These are phyloP conservation scores for Cryphonectria japonica DNA, from an alignment of 2,329 filamentous ascomycete species.

Conservation along the genomic window DNA sequence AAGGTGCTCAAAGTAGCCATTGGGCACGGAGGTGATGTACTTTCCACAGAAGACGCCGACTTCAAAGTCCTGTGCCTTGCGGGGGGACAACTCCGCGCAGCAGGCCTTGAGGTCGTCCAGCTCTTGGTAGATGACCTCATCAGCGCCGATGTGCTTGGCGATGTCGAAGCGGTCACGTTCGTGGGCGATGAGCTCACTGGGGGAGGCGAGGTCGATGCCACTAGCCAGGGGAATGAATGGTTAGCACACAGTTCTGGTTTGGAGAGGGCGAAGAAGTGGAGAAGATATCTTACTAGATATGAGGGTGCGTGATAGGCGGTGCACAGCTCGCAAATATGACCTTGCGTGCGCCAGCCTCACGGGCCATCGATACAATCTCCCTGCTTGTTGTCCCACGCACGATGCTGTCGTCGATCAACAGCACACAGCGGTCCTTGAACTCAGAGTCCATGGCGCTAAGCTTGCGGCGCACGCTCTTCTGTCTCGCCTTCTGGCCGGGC, in stretches of 20 bases:
- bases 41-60: slow-evolving; percentile 89
- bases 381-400: slow-evolving; percentile 83
- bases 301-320: slow-evolving; percentile 81
- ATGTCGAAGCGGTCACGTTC: slow-evolving; percentile 46
- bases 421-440: slow-evolving; percentile 78
- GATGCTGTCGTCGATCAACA: slow-evolving; percentile 88
- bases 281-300: slow-evolving; percentile 71
- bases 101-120: slow-evolving; percentile 80
- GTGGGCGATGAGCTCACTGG: slow-evolving; percentile 46
- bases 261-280: too few species aligned
- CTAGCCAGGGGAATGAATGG: background rate
- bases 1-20: slow-evolving; percentile 81
- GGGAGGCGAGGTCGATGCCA: slow-evolving; percentile 25
- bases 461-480: slow-evolving; percentile 88
- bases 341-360: slow-evolving; percentile 79
- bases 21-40: slow-evolving; percentile 80
- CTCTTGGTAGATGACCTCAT: slow-evolving; percentile 60
- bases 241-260: background rate
- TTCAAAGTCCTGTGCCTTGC: slow-evolving; percentile 69
- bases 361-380: slow-evolving; percentile 82
- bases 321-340: slow-evolving; percentile 84
- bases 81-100: slow-evolving; percentile 72
- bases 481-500: slow-evolving; percentile 74
- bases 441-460: slow-evolving; percentile 85
- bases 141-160: slow-evolving; percentile 47